A percentile compares a stretch with the other conserved stretches of the same genome.
These are phyloP conservation scores for Ophiosphaerella herpotricha DNA, from an alignment of 2,329 filamentous ascomycete genomes.

Conservation along the genomic window DNA sequence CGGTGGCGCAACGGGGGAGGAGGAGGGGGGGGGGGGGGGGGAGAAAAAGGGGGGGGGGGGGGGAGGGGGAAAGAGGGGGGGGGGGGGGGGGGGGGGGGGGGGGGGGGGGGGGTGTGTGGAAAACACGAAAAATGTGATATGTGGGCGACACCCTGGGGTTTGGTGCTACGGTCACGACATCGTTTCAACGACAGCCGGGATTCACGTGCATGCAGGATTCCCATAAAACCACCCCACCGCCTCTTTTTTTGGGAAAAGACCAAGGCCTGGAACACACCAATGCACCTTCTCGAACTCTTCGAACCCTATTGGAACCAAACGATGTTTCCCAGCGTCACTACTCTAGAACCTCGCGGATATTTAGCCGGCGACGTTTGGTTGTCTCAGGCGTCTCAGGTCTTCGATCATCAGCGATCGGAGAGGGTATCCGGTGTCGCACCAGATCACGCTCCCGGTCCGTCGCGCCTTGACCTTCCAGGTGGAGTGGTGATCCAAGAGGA, in stretches of 20 bases:
- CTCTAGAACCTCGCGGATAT: constrained; percentile 45
- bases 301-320: not conserved
- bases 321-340: constrained; percentile 7
- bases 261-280: not conserved
- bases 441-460: constrained; percentile 27
- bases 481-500: constrained; percentile 37
- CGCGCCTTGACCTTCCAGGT: constrained; percentile 25
- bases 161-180: too few relatives aligned
- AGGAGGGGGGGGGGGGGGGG: too few relatives aligned
- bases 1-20: too few relatives aligned
- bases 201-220: too few relatives aligned
- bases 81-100: too few relatives aligned
- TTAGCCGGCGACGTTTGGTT: constrained; percentile 42
- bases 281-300: not conserved
- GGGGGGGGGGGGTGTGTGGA: too few relatives aligned
- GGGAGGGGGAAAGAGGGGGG: too few relatives aligned
- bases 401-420: constrained; percentile 28
- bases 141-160: not conserved
- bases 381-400: constrained; percentile 38
- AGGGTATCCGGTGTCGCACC: constrained; percentile 35
- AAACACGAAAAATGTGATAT: not conserved
- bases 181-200: too few relatives aligned
- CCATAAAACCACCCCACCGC: too few relatives aligned
- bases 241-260: not conserved
- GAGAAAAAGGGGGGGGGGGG: too few relatives aligned